Base-by-base conservation (phyloP, 768 basidiomycete genomes). In the Sporobolomyces pararoseus region DNA sequence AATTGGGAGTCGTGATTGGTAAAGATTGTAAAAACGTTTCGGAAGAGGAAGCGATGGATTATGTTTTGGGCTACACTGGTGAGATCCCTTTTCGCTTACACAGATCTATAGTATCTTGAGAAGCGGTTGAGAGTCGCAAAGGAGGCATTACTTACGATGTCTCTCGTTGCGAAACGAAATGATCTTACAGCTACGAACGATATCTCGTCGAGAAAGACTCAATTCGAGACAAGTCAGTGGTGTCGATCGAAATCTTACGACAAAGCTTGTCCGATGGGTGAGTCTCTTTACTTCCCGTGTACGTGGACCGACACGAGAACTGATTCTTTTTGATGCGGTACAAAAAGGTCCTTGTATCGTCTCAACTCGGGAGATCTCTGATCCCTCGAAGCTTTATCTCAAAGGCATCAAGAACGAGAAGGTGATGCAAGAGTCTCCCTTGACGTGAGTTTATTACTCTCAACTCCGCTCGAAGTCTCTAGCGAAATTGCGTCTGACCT, bases 41-140 rank as follows among this genome's bases (percentile, higher is more conserved):
- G 0, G 80, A 81, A 66, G 74, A 65, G 3, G 75, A 81, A 7
- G 81, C 81, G 12, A 63, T 81, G 55, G 76, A 80, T 23, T 80
- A 80, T 59, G 76, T 81, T 2, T 68, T 79, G 0, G 80, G 80
- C 52, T 81, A 66, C 42, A 65, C 55, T 7, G 63, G 64, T 57
- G 16, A 7, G 25, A 4, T 17, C 5, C 16, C 5, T 2, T 58
- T 47, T 23, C 46, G 39, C 17, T 17, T 42, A n/a, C n/a, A n/a
- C n/a, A n/a, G n/a, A n/a, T n/a, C n/a, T n/a, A n/a, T n/a, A n/a
- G n/a, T n/a, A n/a, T n/a, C n/a, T n/a, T n/a, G n/a, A n/a, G n/a
- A n/a, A n/a, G n/a, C n/a, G n/a, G n/a, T n/a, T n/a, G n/a, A n/a
- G n/a, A n/a, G n/a, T n/a, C n/a, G n/a, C n/a, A n/a, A n/a, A n/a